Percentiles rank a stretch among this genome's conserved stretches.
These are phyloP conservation scores for Paraphoma sp. DNA, from an alignment of 2,329 filamentous ascomycete species.

Conservation along the genomic window DNA sequence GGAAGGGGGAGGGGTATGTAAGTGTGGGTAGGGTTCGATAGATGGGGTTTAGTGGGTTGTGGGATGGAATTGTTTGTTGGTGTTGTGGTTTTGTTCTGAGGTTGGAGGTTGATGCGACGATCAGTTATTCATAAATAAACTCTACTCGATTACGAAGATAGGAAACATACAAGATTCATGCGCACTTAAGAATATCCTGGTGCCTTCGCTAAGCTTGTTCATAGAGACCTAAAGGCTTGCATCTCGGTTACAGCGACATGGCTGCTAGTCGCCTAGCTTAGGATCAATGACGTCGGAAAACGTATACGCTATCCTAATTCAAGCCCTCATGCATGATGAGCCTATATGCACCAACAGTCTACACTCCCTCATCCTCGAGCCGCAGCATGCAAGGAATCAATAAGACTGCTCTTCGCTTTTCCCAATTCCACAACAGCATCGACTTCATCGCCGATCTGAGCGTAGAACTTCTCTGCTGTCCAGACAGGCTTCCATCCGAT, in stretches of 20 bases:
- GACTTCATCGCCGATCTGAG: conserved; percentile 7
- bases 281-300: background rate
- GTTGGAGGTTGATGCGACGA: too few species aligned
- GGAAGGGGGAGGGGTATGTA: too few species aligned
- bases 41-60: too few species aligned
- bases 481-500: conserved; percentile 8
- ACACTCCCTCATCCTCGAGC: background rate
- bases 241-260: background rate
- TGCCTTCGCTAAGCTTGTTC: background rate
- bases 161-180: too few species aligned
- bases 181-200: background rate
- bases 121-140: too few species aligned
- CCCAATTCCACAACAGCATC: conserved; percentile 9
- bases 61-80: too few species aligned
- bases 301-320: background rate
- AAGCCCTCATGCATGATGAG: background rate
- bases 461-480: conserved; percentile 1
- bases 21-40: too few species aligned
- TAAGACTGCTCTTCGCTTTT: conserved; percentile 11
- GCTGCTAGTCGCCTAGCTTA: background rate
- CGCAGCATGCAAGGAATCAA: conserved; percentile 10
- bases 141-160: background rate
- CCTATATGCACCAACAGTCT: background rate
- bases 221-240: background rate
- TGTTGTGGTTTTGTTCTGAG: background rate